Percentiles rank a stretch among this genome's conserved stretches.
These are phyloP conservation scores for Cephalotrichum gorgonifer DNA, from an alignment of 2,329 filamentous ascomycete species.

Conservation along the genomic window DNA sequence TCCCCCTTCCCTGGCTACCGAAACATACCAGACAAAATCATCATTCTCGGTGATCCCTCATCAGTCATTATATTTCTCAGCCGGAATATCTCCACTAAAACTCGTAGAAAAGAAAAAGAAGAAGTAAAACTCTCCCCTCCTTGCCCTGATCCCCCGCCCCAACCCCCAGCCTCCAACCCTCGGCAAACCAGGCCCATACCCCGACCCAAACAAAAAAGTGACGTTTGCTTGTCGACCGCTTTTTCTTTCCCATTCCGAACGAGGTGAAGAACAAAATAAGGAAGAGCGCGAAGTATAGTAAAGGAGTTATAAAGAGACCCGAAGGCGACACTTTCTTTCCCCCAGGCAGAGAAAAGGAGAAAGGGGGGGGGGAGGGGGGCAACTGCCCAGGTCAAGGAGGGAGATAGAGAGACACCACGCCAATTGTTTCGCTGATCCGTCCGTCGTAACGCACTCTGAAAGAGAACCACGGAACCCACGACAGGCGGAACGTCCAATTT, in stretches of 20 bases:
- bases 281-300: conserved; percentile 10
- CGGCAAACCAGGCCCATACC: too few relatives aligned
- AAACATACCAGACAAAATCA: conserved; percentile 12
- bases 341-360: not conserved
- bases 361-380: too few relatives aligned
- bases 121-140: not conserved
- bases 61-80: conserved; percentile 2
- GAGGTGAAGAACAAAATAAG: not conserved
- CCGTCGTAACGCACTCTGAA: too few relatives aligned
- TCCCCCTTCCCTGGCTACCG: conserved; percentile 29
- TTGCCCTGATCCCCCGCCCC: not conserved
- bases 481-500: conserved; percentile 7
- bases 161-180: not conserved
- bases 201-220: not conserved
- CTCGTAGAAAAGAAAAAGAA: not conserved
- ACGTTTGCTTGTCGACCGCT: not conserved
- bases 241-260: not conserved
- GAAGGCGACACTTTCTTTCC: conserved; percentile 4
- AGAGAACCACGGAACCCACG: conserved; percentile 5
- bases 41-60: conserved; percentile 5
- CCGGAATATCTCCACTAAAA: not conserved
- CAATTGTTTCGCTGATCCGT: too few relatives aligned
- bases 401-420: too few relatives aligned
- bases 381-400: too few relatives aligned
- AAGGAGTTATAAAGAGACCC: conserved; percentile 6